Percentiles rank a stretch among this genome's conserved stretches.
Evolutionary conservation across 2,329 filamentous ascomycete genomes (phyloP).

Genomic region (Hymenoscyphus albidus): DNA sequence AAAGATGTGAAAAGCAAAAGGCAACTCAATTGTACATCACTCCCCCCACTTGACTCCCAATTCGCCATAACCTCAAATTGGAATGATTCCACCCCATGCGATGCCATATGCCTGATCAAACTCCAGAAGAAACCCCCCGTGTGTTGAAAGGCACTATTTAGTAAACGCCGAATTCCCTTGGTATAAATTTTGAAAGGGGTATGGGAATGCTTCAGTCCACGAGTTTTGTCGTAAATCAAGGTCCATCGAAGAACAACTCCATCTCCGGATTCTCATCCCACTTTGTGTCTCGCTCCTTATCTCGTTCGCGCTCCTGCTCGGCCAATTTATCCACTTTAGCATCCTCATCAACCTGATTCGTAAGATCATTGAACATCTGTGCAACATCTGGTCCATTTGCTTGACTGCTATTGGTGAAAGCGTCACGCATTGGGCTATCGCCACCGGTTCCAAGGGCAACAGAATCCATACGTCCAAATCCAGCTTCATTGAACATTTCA

Average conservation of each 20-base stretch:
- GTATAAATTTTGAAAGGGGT: background rate
- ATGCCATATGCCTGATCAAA: background rate
- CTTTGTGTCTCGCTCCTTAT: conserved; percentile 18
- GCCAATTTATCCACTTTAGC: conserved; percentile 23
- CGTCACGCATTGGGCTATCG: conserved; percentile 30
- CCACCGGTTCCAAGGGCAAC: conserved; percentile 22
- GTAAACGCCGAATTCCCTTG: background rate
- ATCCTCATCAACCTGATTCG: conserved; percentile 30
- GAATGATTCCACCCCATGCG: background rate
- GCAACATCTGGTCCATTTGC: conserved; percentile 16
- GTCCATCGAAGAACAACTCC: conserved; percentile 29
- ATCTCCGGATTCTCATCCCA: conserved; percentile 27
- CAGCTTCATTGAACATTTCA: conserved; percentile 30
- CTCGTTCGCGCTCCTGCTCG: conserved; percentile 10
- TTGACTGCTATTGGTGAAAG: conserved; percentile 25
- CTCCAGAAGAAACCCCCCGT: background rate
- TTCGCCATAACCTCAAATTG: background rate
- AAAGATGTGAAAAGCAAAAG: too few species aligned
- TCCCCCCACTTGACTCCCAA: background rate
- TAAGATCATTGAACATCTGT: conserved; percentile 34
- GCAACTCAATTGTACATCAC: too few species aligned
- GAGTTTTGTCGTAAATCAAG: conserved; percentile 15
- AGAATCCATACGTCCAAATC: conserved; percentile 29
- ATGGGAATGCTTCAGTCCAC: background rate
- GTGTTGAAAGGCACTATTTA: background rate